These are phyloP conservation scores for Aegilops tauschii DNA, from an alignment of 176 grass and related monocot genomes.

Conservation along the genomic window DNA sequence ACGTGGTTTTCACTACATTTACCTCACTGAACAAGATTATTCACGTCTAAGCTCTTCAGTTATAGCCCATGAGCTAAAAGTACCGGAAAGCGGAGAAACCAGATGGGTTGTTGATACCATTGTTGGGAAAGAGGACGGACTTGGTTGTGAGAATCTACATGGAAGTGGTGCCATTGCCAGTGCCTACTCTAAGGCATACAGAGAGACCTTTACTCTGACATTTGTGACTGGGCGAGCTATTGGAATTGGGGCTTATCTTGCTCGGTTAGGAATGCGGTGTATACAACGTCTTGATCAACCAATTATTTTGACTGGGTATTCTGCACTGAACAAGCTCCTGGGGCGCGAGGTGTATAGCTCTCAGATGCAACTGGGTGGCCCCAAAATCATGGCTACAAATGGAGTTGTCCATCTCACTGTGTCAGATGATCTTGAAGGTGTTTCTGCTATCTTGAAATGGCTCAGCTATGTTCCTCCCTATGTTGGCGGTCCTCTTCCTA, in stretches of 20 bases:
- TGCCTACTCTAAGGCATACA: conserved; percentile 92
- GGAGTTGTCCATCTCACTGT: conserved; percentile 96
- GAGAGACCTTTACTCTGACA: conserved; percentile 93
- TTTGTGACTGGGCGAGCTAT: conserved; percentile 94
- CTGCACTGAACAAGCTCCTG: conserved; percentile 93
- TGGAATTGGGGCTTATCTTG: conserved; percentile 97
- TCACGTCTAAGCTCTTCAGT: conserved; percentile 65
- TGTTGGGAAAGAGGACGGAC: conserved; percentile 87
- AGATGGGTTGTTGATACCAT: conserved; percentile 97
- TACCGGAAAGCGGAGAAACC: conserved; percentile 69
- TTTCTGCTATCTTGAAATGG: conserved; percentile 96
- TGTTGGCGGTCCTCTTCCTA: conserved; percentile 87
- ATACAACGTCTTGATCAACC: conserved; percentile 97
- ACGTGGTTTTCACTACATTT: conserved; percentile 96
- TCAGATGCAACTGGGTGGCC: conserved; percentile 97
- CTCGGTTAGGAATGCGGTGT: conserved; percentile 95
- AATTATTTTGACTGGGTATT: conserved; percentile 93
- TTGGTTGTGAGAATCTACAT: conserved; percentile 91
- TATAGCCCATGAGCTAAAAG: conserved; percentile 85
- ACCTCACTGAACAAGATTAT: conserved; percentile 86
- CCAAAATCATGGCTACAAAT: conserved; percentile 99
- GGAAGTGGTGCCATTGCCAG: conserved; percentile 98
- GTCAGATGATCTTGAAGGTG: conserved; percentile 95
- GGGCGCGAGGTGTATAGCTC: conserved; percentile 99
- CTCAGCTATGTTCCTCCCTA: conserved; percentile 96